Evolutionary conservation across 2,329 filamentous ascomycete species (phyloP).

Genomic region (Dryadomyces quercivorus): DNA sequence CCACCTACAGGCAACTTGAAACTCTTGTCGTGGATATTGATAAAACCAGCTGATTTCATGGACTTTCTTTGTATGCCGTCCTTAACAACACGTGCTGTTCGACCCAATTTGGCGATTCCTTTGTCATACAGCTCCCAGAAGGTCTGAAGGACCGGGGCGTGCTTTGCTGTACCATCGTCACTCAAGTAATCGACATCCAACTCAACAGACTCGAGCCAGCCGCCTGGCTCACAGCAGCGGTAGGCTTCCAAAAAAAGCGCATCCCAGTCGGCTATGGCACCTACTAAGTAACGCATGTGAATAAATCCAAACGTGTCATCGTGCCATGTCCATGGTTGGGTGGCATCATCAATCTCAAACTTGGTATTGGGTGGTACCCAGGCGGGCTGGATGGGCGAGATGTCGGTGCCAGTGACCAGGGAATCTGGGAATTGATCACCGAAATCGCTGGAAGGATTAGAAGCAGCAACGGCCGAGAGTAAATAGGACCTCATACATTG

Average conservation of each 20-base stretch:
- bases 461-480: background rate
- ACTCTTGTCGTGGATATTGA: background rate
- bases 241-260: slow-evolving; percentile 34
- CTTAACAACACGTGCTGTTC: background rate
- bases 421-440: slow-evolving; percentile 31
- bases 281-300: slow-evolving; percentile 30
- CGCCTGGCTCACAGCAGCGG: slow-evolving; percentile 39
- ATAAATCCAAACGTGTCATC: background rate
- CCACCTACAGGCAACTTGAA: slow-evolving; percentile 2
- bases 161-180: slow-evolving; percentile 15
- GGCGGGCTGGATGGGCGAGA: slow-evolving; percentile 30
- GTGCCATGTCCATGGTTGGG: slow-evolving; percentile 31
- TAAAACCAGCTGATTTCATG: slow-evolving; percentile 3
- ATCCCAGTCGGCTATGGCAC: slow-evolving; percentile 39
- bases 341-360: slow-evolving; percentile 20
- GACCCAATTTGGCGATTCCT: slow-evolving; percentile 1
- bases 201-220: slow-evolving; percentile 19
- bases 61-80: slow-evolving; percentile 1
- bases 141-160: background rate
- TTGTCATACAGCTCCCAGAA: background rate
- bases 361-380: slow-evolving; percentile 28
- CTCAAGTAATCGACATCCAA: slow-evolving; percentile 8
- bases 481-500: slow-evolving; percentile 5
- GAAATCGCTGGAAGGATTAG: slow-evolving; percentile 17
- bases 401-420: slow-evolving; percentile 29